These are phyloP conservation scores for Inonotus obliquus DNA, from an alignment of 1,284 basidiomycete genomes.

Conservation along the genomic window DNA sequence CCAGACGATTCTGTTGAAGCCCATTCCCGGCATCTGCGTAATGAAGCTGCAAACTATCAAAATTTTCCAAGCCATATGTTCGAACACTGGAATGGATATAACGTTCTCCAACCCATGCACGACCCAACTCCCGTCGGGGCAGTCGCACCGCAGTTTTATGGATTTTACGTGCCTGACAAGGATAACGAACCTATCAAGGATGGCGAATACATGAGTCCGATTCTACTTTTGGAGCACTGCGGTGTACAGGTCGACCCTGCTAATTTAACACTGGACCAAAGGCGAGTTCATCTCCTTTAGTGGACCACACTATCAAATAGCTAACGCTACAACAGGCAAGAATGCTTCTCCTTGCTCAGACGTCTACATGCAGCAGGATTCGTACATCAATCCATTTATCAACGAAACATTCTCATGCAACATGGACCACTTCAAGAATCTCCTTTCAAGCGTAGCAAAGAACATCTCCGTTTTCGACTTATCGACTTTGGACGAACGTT, in stretches of 20 bases:
- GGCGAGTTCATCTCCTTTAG: slow-evolving; percentile 17
- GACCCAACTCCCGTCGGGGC: slow-evolving; percentile 31
- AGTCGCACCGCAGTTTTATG: slow-evolving; percentile 37
- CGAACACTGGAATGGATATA: slow-evolving; percentile 32
- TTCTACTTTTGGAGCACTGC: slow-evolving; percentile 37
- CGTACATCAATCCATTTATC: slow-evolving; percentile 32
- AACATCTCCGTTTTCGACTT: slow-evolving; percentile 31
- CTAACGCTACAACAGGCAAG: slow-evolving; percentile 19
- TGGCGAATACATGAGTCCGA: slow-evolving; percentile 24
- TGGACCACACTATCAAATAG: not conserved
- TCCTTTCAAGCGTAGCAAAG: slow-evolving; percentile 26
- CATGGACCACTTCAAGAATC: slow-evolving; percentile 30
- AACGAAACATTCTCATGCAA: slow-evolving; percentile 35
- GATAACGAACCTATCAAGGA: slow-evolving; percentile 5
- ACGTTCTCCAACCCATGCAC: slow-evolving; percentile 24
- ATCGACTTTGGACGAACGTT: slow-evolving; percentile 33
- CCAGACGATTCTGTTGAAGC: slow-evolving; percentile 19
- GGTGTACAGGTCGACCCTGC: slow-evolving; percentile 27
- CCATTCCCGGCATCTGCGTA: slow-evolving; percentile 20
- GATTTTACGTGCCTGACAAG: slow-evolving; percentile 28
- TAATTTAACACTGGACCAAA: slow-evolving; percentile 24
- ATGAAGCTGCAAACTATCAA: slow-evolving; percentile 31
- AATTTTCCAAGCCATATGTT: slow-evolving; percentile 29
- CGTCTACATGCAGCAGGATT: slow-evolving; percentile 31
- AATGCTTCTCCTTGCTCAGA: slow-evolving; percentile 29